These are phyloP conservation scores for barley (Hordeum vulgare) DNA, from an alignment of 176 grass and related monocot species.

Conservation along the genomic window MorexV3_pseudomolecules_assembly NC_058522.1:583919553-583920052, in stretches of 20 bases:
- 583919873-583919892: neutral
- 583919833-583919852: neutral
- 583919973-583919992: too few relatives aligned
- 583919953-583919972: too few relatives aligned
- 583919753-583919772: too few relatives aligned
- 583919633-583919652: slow-evolving; percentile 4
- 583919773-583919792: neutral
- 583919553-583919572: too few relatives aligned
- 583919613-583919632: neutral
- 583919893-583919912: neutral
- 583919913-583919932: neutral
- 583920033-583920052: too few relatives aligned
- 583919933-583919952: too few relatives aligned
- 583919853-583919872: neutral
- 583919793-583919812: neutral
- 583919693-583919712: neutral
- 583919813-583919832: neutral
- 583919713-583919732: neutral
- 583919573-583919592: neutral
- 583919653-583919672: neutral
- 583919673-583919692: neutral
- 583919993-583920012: too few relatives aligned
- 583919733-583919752: neutral
- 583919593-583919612: neutral
- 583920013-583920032: too few relatives aligned